These are phyloP conservation scores for Candida pseudoviswanathii DNA, from an alignment of 1,139 yeast genomes.

Conservation along the genomic window DNA sequence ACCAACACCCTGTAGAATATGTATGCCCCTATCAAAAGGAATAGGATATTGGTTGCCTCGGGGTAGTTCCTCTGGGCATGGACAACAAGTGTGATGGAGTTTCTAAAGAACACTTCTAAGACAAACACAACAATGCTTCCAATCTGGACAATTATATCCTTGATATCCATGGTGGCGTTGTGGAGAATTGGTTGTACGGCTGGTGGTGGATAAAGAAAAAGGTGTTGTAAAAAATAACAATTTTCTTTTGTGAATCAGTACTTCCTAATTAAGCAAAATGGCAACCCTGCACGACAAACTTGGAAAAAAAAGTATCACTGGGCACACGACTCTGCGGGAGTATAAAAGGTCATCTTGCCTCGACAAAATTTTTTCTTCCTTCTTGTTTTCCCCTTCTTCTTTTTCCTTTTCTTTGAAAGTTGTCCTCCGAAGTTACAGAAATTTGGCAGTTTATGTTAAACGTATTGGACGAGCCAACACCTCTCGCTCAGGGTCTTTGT, in stretches of 20 bases:
- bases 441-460: slow-evolving; percentile 30
- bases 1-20: slow-evolving; percentile 23
- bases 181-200: background rate
- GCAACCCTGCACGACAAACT: background rate
- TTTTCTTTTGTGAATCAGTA: background rate
- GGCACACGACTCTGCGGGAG: slow-evolving; percentile 1
- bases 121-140: slow-evolving; percentile 17
- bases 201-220: background rate
- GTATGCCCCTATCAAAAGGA: slow-evolving; percentile 24
- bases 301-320: background rate
- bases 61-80: slow-evolving; percentile 27
- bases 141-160: slow-evolving; percentile 17
- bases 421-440: slow-evolving; percentile 38
- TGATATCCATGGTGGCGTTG: slow-evolving; percentile 13
- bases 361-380: slow-evolving; percentile 8
- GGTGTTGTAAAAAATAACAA: background rate
- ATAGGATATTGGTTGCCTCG: slow-evolving; percentile 22
- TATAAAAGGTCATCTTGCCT: slow-evolving; percentile 2
- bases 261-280: background rate
- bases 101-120: slow-evolving; percentile 18
- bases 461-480: slow-evolving; percentile 15
- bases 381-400: slow-evolving; percentile 12
- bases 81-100: slow-evolving; percentile 18
- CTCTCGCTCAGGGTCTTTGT: slow-evolving; percentile 11
- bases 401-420: slow-evolving; percentile 34